Evolutionary conservation across 2,329 filamentous ascomycete species (phyloP).

Genomic region (Penicillium thymicola): DNA sequence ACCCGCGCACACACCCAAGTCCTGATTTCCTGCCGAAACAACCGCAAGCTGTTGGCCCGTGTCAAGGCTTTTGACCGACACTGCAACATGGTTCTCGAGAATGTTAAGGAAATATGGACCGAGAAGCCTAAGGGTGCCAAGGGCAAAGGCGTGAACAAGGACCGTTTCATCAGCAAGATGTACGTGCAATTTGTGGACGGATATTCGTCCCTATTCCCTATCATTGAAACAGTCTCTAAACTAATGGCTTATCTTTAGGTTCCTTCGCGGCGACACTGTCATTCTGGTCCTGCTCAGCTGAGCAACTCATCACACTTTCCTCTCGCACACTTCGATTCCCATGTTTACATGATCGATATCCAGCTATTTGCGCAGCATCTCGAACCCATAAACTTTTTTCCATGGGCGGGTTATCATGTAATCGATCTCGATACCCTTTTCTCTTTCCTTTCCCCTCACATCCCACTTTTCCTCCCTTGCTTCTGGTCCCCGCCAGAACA

Average conservation of each 20-base stretch:
- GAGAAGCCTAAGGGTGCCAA: conserved; percentile 84
- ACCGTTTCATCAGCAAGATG: conserved; percentile 98
- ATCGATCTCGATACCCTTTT: conserved; percentile 33
- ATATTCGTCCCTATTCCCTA: background rate
- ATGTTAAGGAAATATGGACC: conserved; percentile 99
- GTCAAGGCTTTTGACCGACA: conserved; percentile 98
- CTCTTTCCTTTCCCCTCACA: conserved; percentile 9
- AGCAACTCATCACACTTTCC: conserved; percentile 20
- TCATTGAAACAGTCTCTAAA: background rate
- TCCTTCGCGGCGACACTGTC: conserved; percentile 81
- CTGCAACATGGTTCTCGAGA: conserved; percentile 98
- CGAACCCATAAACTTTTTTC: conserved; percentile 1
- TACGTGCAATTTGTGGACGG: conserved; percentile 45
- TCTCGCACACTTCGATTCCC: conserved; percentile 11
- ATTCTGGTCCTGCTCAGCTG: conserved; percentile 82
- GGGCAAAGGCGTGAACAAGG: conserved; percentile 96
- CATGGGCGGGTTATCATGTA: conserved; percentile 17
- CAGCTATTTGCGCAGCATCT: conserved; percentile 13
- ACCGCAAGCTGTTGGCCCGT: conserved; percentile 92
- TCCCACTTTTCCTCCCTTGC: conserved; percentile 18
- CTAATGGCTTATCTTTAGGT: conserved; percentile 51
- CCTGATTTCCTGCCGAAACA: conserved; percentile 95
- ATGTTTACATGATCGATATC: conserved; percentile 15
- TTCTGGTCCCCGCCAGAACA: conserved; percentile 16
- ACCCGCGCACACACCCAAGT: conserved; percentile 94